Evolutionary conservation across 108 stramenopile genomes (phyloP).

Genomic region (Skeletonema tropicum): DNA sequence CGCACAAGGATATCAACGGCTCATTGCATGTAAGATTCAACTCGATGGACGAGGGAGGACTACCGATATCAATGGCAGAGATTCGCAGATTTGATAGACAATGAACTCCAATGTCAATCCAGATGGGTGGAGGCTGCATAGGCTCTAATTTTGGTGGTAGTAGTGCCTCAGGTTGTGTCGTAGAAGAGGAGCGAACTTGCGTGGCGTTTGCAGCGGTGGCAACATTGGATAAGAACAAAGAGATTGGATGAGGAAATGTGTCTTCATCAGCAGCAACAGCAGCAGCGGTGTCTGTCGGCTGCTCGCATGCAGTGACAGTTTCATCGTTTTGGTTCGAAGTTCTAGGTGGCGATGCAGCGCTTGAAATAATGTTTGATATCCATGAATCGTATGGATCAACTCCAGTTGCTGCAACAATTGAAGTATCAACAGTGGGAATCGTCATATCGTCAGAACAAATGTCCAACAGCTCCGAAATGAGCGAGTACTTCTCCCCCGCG

Average conservation of each 20-base stretch:
- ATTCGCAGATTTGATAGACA: conserved; percentile 6
- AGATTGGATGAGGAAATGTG: conserved; percentile 27
- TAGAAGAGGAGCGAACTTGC: background rate
- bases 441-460: conserved; percentile 51
- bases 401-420: conserved; percentile 1
- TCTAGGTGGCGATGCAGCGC: conserved; percentile 27
- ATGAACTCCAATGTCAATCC: conserved; percentile 26
- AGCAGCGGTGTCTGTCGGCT: background rate
- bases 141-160: background rate
- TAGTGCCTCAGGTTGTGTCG: background rate
- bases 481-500: background rate
- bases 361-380: conserved; percentile 28
- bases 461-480: conserved; percentile 36
- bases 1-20: conserved; percentile 10
- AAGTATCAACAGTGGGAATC: conserved; percentile 29
- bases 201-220: background rate
- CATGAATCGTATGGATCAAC: conserved; percentile 37
- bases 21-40: conserved; percentile 10
- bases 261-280: background rate
- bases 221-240: conserved; percentile 32
- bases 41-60: background rate
- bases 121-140: conserved; percentile 23
- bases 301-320: background rate
- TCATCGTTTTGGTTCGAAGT: background rate
- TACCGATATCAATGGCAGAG: background rate